Evolutionary conservation across 805 yeast genomes (phyloP).

Genomic region (Blastobotrys parvus): DNA sequence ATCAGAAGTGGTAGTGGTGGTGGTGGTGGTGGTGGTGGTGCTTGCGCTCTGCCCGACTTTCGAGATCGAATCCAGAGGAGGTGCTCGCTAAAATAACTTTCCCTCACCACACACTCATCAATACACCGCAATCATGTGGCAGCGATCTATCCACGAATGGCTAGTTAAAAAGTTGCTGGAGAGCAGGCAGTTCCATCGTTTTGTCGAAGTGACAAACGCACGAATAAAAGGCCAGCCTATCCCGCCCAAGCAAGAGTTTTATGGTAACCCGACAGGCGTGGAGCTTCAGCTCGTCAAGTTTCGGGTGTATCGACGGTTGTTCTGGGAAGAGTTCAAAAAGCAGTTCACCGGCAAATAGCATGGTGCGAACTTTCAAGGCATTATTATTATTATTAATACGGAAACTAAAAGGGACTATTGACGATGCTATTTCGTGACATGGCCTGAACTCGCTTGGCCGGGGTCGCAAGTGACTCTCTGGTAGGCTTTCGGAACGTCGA

Average conservation of each 20-base stretch:
- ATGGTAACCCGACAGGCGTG: too few relatives aligned
- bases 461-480: slow-evolving; percentile 35
- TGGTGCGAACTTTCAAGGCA: too few relatives aligned
- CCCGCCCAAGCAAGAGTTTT: slow-evolving; percentile 10
- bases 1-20: too few relatives aligned
- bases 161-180: slow-evolving; percentile 18
- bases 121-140: too few relatives aligned
- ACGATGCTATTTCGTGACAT: slow-evolving; percentile 20
- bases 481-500: slow-evolving; percentile 52
- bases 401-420: not conserved
- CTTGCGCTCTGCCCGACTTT: too few relatives aligned
- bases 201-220: slow-evolving; percentile 18
- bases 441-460: slow-evolving; percentile 17
- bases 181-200: slow-evolving; percentile 17
- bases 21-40: too few relatives aligned
- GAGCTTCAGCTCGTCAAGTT: too few relatives aligned
- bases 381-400: not conserved
- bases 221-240: slow-evolving; percentile 12
- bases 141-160: slow-evolving; percentile 16
- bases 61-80: not conserved
- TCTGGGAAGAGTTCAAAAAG: slow-evolving; percentile 16
- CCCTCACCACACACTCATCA: too few relatives aligned
- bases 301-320: slow-evolving; percentile 13
- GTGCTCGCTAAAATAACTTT: not conserved
- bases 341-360: slow-evolving; percentile 4